Base-by-base conservation (phyloP, 306 rosid genomes). In the Aeschynomene evenia region DNA sequence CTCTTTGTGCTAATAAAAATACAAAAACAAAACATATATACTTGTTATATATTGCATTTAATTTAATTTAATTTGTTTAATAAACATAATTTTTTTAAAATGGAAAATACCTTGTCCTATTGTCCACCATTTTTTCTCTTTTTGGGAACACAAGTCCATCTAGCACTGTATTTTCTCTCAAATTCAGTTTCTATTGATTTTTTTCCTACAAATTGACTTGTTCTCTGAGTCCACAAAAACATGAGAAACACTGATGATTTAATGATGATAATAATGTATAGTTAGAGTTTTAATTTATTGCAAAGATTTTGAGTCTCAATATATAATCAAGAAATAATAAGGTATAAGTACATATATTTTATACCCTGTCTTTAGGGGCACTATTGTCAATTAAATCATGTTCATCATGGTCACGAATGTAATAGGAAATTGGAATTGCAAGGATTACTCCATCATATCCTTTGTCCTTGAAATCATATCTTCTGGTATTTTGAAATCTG, bases 161-260 rank as follows among this genome's bases (percentile, higher is more conserved):
- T 7, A 21, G 7, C 34, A 5, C 28, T 40, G 19, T 20, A 23
- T 7, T 23, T 3, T 13, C 40, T 3, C 7, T 62, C 13, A 29
- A 12, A 13, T 6, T 6, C 0, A 4, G 8, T 0, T 9, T n/a
- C n/a, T n/a, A n/a, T n/a, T n/a, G n/a, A 0, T 9, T 10, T 2
- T 33, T 36, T 19, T 7, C 1, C n/a, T n/a, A n/a, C 24, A 15
- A 0, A 7, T 16, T 33, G 43, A 5, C 49, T 12, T 60, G 3
- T 49, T 10, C 6, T 15, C 70, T 64, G 8, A 22, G n/a, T 42
- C 9, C n/a, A n/a, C n/a, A n/a, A n/a, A n/a, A n/a, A n/a, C n/a
- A 1, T 12, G 8, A 36, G 9, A 5, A 36, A 36, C 9, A 6
- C 9, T 1, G 9, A 36, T n/a, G n/a, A n/a, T n/a, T n/a, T n/a